Evolutionary conservation across 164 flowering plant species (phyloP).

Genomic region (Macadamia integrifolia): DNA sequence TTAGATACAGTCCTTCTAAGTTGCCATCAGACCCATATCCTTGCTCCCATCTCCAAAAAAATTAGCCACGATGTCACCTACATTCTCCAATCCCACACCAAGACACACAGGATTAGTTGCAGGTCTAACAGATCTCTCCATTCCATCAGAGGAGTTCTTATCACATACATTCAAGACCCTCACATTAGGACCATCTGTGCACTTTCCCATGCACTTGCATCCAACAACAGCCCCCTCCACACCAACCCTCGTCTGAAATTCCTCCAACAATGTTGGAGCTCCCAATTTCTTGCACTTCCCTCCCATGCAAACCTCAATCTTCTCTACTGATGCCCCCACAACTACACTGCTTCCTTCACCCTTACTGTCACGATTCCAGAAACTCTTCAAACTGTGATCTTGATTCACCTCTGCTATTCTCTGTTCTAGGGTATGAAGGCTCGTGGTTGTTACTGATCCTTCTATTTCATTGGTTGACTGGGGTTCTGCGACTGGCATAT

Average conservation of each 20-base stretch:
- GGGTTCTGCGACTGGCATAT: slow-evolving; percentile 5
- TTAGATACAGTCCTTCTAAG: too few relatives aligned
- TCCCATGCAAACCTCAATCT: slow-evolving; percentile 87
- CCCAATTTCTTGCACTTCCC: slow-evolving; percentile 82
- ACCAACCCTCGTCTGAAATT: slow-evolving; percentile 47
- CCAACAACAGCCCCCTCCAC: slow-evolving; percentile 55
- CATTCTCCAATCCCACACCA: slow-evolving; percentile 56
- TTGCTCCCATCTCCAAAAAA: slow-evolving; percentile 21
- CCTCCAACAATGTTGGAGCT: slow-evolving; percentile 41
- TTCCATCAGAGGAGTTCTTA: not conserved
- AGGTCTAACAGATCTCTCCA: slow-evolving; percentile 21
- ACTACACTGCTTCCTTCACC: not conserved
- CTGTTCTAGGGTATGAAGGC: not conserved
- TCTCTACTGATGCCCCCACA: slow-evolving; percentile 15
- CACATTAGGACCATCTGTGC: slow-evolving; percentile 73
- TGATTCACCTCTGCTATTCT: slow-evolving; percentile 3
- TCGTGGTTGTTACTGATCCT: not conserved
- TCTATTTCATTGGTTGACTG: too few relatives aligned
- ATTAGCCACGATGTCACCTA: slow-evolving; percentile 36
- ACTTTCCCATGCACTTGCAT: slow-evolving; percentile 94
- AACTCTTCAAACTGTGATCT: not conserved
- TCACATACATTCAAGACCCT: slow-evolving; percentile 27
- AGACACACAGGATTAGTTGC: slow-evolving; percentile 28
- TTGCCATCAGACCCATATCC: slow-evolving; percentile 11
- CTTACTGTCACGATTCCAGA: slow-evolving; percentile 5